A percentile compares a stretch with the other conserved stretches of the same genome.
Conservation (phyloP, 805 yeast species). For the Suhomyces sp. region DNA sequence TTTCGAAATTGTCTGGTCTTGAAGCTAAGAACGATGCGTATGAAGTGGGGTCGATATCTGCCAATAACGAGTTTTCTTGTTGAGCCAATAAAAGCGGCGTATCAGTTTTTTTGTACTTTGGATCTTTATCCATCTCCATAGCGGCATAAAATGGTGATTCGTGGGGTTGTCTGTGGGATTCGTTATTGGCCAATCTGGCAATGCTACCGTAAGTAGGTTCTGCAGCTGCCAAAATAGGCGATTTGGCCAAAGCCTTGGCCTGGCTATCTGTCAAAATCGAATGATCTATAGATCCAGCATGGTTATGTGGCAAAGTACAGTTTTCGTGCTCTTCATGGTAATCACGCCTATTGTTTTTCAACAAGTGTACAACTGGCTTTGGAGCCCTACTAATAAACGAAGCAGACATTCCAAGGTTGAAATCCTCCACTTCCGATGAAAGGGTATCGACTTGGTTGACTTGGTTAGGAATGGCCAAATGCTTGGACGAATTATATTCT, state of each 20-base stretch:
- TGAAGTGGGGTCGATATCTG: conserved; percentile 54
- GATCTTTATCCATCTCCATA: conserved; percentile 12
- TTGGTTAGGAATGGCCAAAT: not conserved
- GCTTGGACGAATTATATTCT: not conserved
- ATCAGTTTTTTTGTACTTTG: conserved; percentile 8
- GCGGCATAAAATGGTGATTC: conserved; percentile 24
- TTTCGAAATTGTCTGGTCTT: conserved; percentile 85
- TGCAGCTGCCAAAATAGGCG: conserved; percentile 55
- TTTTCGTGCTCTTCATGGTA: conserved; percentile 25
- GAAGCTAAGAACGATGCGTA: conserved; percentile 77
- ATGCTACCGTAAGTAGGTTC: conserved; percentile 54
- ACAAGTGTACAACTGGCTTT: conserved; percentile 31
- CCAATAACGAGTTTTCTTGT: conserved; percentile 37
- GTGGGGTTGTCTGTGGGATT: conserved; percentile 18
- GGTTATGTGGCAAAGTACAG: conserved; percentile 31
- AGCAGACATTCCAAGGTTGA: conserved; percentile 39
- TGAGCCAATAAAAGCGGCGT: conserved; percentile 45
- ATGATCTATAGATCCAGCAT: conserved; percentile 19
- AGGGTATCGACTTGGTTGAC: conserved; percentile 1
- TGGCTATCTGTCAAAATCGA: conserved; percentile 47
- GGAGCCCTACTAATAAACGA: conserved; percentile 41
- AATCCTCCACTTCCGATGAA: conserved; percentile 27
- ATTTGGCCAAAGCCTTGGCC: conserved; percentile 50
- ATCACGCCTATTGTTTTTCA: conserved; percentile 14
- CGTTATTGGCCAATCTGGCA: conserved; percentile 39